Evolutionary conservation across 345 rosid species (phyloP).

Genomic region (Eucalyptus pauciflora): DNA sequence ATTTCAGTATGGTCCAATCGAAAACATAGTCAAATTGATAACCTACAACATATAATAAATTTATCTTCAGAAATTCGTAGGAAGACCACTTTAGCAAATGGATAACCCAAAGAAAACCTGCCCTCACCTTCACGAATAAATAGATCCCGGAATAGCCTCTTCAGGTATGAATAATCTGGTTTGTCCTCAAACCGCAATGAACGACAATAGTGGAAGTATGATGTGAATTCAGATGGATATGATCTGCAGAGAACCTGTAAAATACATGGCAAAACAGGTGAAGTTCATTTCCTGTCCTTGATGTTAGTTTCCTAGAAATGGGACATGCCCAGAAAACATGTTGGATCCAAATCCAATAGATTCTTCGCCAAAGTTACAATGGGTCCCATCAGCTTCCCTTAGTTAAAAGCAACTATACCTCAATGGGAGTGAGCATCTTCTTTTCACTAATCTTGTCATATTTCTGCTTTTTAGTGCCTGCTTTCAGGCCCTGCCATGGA

Average conservation of each 20-base stretch:
- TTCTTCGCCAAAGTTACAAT: not conserved
- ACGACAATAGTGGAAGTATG: conserved; percentile 94
- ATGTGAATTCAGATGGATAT: conserved; percentile 78
- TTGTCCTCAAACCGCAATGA: conserved; percentile 92
- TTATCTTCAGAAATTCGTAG: not conserved
- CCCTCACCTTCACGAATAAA: conserved; percentile 80
- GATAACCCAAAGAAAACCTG: not conserved
- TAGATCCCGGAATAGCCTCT: conserved; percentile 87
- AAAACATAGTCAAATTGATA: conserved; percentile 90
- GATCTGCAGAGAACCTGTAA: conserved; percentile 82
- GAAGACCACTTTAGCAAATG: not conserved
- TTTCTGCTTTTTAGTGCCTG: conserved; percentile 95
- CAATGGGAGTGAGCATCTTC: conserved; percentile 86
- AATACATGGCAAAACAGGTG: not conserved
- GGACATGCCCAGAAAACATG: not conserved
- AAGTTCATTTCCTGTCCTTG: not conserved
- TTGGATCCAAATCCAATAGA: not conserved
- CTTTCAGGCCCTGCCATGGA: conserved; percentile 97
- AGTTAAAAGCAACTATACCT: conserved; percentile 29
- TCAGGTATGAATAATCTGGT: conserved; percentile 94
- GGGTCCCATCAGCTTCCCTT: not conserved
- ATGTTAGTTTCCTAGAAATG: not conserved
- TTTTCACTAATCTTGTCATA: conserved; percentile 95
- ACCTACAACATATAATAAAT: conserved; percentile 29
- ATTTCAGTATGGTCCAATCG: conserved; percentile 88